Percentiles rank a stretch among this genome's conserved stretches.
phyloP scores from a whole-genome alignment of 345 rosid species.

The Brassica nigra region DNA sequence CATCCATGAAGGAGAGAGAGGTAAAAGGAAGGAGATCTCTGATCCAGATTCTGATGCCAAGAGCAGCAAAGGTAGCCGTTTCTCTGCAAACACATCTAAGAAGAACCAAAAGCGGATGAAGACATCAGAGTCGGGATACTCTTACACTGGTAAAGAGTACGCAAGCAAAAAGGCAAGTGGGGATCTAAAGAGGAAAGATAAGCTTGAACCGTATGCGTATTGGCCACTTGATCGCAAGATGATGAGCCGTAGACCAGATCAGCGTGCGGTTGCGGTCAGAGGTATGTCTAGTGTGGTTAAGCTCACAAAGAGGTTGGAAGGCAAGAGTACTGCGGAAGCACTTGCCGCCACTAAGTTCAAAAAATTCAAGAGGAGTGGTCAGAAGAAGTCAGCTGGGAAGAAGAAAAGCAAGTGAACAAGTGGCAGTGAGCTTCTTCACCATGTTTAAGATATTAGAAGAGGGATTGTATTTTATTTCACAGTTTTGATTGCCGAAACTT shows the following conservation, averaged over 20 bases:
- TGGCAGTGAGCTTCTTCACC: background rate
- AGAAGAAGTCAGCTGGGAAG: constrained; percentile 42
- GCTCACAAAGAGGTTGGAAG: constrained; percentile 77
- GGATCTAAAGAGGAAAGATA: constrained; percentile 81
- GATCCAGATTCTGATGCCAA: constrained; percentile 57
- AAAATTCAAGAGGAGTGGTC: constrained; percentile 37
- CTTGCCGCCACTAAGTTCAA: constrained; percentile 38
- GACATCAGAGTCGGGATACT: constrained; percentile 76
- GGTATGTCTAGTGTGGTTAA: constrained; percentile 88
- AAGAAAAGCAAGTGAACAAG: constrained; percentile 39
- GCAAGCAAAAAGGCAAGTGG: constrained; percentile 89
- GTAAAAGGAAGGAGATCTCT: constrained; percentile 49
- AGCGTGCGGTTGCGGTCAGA: constrained; percentile 77
- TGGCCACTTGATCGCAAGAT: constrained; percentile 98
- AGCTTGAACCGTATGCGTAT: constrained; percentile 92
- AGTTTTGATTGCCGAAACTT: constrained; percentile 22
- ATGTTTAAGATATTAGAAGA: constrained; percentile 11
- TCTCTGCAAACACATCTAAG: constrained; percentile 53
- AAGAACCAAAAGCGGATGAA: constrained; percentile 67
- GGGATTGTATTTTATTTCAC: background rate
- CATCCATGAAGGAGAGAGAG: constrained; percentile 57
- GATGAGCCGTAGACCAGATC: constrained; percentile 93
- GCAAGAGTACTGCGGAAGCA: constrained; percentile 55
- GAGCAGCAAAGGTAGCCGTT: constrained; percentile 59
- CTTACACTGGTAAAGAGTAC: constrained; percentile 86